A percentile compares a stretch with the other conserved stretches of the same genome.
phyloP scores from a whole-genome alignment of 2,329 filamentous ascomycete genomes.

The Huntiella decipiens region DNA sequence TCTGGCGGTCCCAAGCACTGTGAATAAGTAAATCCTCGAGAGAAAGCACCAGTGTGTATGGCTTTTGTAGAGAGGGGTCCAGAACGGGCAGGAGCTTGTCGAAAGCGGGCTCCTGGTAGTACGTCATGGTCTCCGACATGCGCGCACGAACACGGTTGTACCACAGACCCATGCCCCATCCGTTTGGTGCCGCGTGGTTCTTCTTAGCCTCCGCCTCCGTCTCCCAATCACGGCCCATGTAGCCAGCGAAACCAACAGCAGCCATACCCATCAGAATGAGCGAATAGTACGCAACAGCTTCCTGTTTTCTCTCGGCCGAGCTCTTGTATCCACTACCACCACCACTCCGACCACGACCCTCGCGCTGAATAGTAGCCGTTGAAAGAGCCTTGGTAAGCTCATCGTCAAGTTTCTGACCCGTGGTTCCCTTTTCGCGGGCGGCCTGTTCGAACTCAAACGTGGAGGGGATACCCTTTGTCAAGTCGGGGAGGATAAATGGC shows the following conservation, averaged over 20 bases:
- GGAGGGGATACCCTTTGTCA: constrained; percentile 87
- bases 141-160: constrained; percentile 66
- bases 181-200: constrained; percentile 50
- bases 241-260: constrained; percentile 41
- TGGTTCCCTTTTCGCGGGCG: constrained; percentile 5
- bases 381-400: constrained; percentile 14
- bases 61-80: constrained; percentile 61
- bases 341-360: constrained; percentile 29
- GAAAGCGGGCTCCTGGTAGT: constrained; percentile 93
- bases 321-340: constrained; percentile 74
- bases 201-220: constrained; percentile 52
- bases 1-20: constrained; percentile 83
- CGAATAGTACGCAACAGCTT: constrained; percentile 55
- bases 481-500: constrained; percentile 59
- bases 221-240: constrained; percentile 79
- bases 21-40: constrained; percentile 88
- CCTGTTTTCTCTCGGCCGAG: constrained; percentile 67
- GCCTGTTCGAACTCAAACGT: constrained; percentile 63
- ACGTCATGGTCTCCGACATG: constrained; percentile 55
- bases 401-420: constrained; percentile 18
- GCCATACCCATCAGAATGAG: constrained; percentile 42
- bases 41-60: constrained; percentile 82
- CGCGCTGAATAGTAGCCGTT: constrained; percentile 17
- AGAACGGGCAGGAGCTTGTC: constrained; percentile 75
- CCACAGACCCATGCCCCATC: constrained; percentile 58